Percentiles rank a stretch among this genome's conserved stretches.
These are phyloP conservation scores for Fusarium falciforme DNA, from an alignment of 2,329 filamentous ascomycete species.

Conservation along the genomic window DNA sequence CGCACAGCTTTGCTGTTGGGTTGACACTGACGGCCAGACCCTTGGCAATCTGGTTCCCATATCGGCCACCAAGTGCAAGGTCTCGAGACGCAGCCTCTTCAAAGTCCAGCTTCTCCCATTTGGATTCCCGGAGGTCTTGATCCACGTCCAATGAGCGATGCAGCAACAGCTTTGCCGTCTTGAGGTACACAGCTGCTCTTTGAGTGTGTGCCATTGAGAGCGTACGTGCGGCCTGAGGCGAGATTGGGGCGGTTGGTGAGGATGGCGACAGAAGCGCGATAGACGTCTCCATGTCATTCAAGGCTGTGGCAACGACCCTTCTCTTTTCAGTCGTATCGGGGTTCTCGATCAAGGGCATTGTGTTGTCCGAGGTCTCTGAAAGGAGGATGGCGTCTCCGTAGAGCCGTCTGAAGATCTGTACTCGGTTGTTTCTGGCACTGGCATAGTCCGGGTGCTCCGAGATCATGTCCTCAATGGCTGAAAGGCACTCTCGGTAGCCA, in stretches of 20 bases:
- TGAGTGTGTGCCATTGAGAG: slow-evolving; percentile 79
- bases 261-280: slow-evolving; percentile 69
- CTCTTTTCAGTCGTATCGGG: slow-evolving; percentile 52
- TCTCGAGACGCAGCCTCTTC: slow-evolving; percentile 72
- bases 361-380: slow-evolving; percentile 49
- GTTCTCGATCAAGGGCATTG: slow-evolving; percentile 55
- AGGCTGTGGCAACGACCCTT: slow-evolving; percentile 53
- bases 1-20: slow-evolving; percentile 76
- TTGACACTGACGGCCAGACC: slow-evolving; percentile 73
- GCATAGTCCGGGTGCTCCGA: slow-evolving; percentile 72
- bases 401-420: slow-evolving; percentile 71
- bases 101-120: slow-evolving; percentile 66
- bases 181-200: slow-evolving; percentile 72
- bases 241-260: slow-evolving; percentile 64
- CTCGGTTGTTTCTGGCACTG: slow-evolving; percentile 79
- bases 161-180: slow-evolving; percentile 63
- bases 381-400: slow-evolving; percentile 71
- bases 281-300: slow-evolving; percentile 67
- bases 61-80: slow-evolving; percentile 72
- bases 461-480: slow-evolving; percentile 67
- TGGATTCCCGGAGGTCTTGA: slow-evolving; percentile 55
- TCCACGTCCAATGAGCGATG: slow-evolving; percentile 54
- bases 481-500: slow-evolving; percentile 61
- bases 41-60: slow-evolving; percentile 74
- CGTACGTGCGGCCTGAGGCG: slow-evolving; percentile 72